These are phyloP conservation scores for Parascedosporium putredinis DNA, from an alignment of 2,329 filamentous ascomycete species.

Conservation along the genomic window DNA sequence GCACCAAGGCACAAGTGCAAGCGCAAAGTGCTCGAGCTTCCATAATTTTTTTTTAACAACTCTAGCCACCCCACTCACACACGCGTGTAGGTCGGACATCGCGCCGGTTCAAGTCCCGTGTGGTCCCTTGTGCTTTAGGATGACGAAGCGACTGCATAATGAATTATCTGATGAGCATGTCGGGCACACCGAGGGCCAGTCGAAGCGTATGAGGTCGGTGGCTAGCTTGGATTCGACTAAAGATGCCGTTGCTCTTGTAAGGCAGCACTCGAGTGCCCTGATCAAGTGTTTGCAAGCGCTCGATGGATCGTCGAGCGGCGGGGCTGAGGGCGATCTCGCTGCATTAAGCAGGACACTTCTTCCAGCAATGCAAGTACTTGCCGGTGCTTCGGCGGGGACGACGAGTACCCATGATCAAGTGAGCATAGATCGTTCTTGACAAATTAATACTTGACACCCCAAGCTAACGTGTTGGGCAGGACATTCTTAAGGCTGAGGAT, in stretches of 20 bases:
- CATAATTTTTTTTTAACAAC: too few relatives aligned
- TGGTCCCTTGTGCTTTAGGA: neutral
- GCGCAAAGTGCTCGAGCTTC: too few relatives aligned
- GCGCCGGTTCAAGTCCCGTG: neutral
- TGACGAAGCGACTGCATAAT: constrained; percentile 11
- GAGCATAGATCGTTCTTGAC: too few relatives aligned
- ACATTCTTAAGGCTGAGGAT: too few relatives aligned
- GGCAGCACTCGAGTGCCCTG: constrained; percentile 27
- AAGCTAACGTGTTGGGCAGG: too few relatives aligned
- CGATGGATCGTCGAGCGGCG: constrained; percentile 16
- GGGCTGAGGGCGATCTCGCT: constrained; percentile 11
- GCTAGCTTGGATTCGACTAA: constrained; percentile 7
- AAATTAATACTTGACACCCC: too few relatives aligned
- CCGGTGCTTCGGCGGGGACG: neutral
- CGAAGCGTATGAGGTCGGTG: constrained; percentile 8
- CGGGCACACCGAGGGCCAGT: neutral
- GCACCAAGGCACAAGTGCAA: too few relatives aligned
- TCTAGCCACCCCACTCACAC: too few relatives aligned
- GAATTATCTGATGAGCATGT: constrained; percentile 5
- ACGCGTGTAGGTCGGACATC: too few relatives aligned
- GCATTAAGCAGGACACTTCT: constrained; percentile 17
- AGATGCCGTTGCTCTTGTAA: constrained; percentile 19
- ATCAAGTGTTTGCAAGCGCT: constrained; percentile 26
- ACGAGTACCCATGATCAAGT: neutral
- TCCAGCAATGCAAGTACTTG: constrained; percentile 17